Percentiles rank a stretch among this genome's conserved stretches.
Evolutionary conservation across 2,329 filamentous ascomycete genomes (phyloP).

Genomic region (Decorospora gaudefroyi): DNA sequence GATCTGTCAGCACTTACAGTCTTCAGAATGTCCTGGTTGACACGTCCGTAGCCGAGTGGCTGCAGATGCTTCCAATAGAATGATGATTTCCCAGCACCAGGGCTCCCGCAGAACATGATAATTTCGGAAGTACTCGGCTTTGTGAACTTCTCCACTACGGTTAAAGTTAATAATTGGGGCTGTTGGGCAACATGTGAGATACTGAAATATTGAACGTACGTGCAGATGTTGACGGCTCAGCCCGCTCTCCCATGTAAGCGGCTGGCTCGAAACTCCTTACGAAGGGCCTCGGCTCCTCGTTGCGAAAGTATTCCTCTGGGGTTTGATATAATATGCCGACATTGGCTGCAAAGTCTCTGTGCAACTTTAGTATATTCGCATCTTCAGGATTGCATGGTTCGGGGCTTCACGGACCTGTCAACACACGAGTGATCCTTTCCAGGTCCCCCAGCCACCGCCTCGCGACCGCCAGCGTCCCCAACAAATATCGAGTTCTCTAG

Average conservation of each 20-base stretch:
- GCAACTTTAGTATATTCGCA: constrained; percentile 18
- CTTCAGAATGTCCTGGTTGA: constrained; percentile 91
- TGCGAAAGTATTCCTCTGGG: constrained; percentile 89
- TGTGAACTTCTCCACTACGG: constrained; percentile 49
- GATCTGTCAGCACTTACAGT: constrained; percentile 54
- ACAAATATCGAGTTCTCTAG: constrained; percentile 77
- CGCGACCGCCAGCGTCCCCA: constrained; percentile 73
- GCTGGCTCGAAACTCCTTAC: constrained; percentile 71
- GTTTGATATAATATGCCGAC: constrained; percentile 79
- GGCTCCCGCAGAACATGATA: constrained; percentile 84
- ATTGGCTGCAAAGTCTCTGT: constrained; percentile 77
- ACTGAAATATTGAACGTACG: constrained; percentile 36
- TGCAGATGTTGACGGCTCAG: constrained; percentile 37
- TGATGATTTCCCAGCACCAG: constrained; percentile 88
- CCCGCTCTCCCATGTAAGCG: constrained; percentile 34
- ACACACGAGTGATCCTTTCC: constrained; percentile 63
- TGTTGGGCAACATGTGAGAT: constrained; percentile 15
- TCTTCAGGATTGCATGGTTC: constrained; percentile 13
- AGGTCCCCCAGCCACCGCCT: constrained; percentile 50
- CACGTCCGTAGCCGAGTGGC: constrained; percentile 76
- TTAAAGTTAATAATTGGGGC: constrained; percentile 26
- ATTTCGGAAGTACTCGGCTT: constrained; percentile 72
- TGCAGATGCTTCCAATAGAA: constrained; percentile 81
- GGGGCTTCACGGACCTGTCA: constrained; percentile 56
- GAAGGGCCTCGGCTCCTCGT: constrained; percentile 67